Conservation (phyloP, 768 basidiomycete genomes). For the Suillus lakei region DNA sequence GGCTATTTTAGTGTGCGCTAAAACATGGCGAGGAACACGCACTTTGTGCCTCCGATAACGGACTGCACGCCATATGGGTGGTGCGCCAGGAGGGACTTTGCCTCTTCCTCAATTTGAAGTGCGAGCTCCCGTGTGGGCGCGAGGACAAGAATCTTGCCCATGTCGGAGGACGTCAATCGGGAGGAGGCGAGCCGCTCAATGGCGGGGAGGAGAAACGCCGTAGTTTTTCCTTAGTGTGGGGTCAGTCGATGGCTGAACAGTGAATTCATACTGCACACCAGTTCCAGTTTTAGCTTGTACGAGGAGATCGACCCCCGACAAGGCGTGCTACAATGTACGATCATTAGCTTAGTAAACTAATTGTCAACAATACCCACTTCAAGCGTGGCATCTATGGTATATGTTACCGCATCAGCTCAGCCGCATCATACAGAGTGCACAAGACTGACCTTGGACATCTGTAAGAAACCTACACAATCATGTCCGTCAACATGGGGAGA, state of each 20-base stretch:
- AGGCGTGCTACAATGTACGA: conserved; percentile 34
- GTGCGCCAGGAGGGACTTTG: conserved; percentile 47
- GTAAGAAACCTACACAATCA: conserved; percentile 45
- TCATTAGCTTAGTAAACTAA: conserved; percentile 8
- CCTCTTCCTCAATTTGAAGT: conserved; percentile 68
- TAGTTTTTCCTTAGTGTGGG: conserved; percentile 57
- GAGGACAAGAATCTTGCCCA: conserved; percentile 54
- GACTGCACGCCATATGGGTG: conserved; percentile 49
- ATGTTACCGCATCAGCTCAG: background rate
- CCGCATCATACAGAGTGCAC: background rate
- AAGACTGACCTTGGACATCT: conserved; percentile 48
- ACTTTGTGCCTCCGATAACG: conserved; percentile 63
- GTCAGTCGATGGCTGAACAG: background rate
- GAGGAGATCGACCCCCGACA: conserved; percentile 49
- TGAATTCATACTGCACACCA: conserved; percentile 41
- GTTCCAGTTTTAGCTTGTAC: conserved; percentile 66
- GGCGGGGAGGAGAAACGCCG: conserved; percentile 78
- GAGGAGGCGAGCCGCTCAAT: conserved; percentile 58
- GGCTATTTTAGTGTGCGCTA: conserved; percentile 14
- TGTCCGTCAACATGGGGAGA: conserved; percentile 1
- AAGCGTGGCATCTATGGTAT: conserved; percentile 43
- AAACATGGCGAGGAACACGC: conserved; percentile 16
- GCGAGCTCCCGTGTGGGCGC: conserved; percentile 80
- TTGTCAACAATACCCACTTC: conserved; percentile 29
- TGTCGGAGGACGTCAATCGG: conserved; percentile 40